phyloP scores from a whole-genome alignment of 345 rosid species.

The Linum lewisii region DNA sequence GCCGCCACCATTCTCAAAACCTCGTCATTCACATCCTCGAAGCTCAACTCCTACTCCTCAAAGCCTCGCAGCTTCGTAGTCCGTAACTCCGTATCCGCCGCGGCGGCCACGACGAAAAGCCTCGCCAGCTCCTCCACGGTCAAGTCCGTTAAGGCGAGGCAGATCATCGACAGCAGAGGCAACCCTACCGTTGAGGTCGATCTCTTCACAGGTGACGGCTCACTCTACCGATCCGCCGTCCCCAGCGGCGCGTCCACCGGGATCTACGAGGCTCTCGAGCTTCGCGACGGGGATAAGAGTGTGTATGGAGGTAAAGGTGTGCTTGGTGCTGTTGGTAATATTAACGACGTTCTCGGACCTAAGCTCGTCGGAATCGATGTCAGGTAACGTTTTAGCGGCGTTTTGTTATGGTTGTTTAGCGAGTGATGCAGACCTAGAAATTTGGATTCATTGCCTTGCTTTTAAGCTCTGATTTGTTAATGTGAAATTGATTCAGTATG shows the following conservation, averaged over 20 bases:
- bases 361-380: slow-evolving; percentile 87
- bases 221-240: slow-evolving; percentile 79
- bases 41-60: slow-evolving; percentile 13
- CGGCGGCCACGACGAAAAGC: slow-evolving; percentile 20
- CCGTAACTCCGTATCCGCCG: slow-evolving; percentile 45
- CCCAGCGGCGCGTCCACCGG: slow-evolving; percentile 99
- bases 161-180: slow-evolving; percentile 97
- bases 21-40: slow-evolving; percentile 8
- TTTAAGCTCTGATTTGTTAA: no score
- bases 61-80: slow-evolving; percentile 32
- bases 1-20: background rate
- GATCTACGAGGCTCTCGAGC: slow-evolving; percentile 93
- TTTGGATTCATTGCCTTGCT: background rate
- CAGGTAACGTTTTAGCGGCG: slow-evolving; percentile 36
- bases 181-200: slow-evolving; percentile 98
- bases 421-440: no score
- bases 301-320: slow-evolving; percentile 96
- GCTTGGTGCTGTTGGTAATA: slow-evolving; percentile 59
- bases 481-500: no score
- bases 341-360: slow-evolving; percentile 68
- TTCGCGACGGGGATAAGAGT: slow-evolving; percentile 76
- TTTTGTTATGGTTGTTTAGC: no score
- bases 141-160: slow-evolving; percentile 80
- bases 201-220: slow-evolving; percentile 46
- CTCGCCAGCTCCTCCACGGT: slow-evolving; percentile 40